Conservation (phyloP, 108 stramenopile genomes). For the Pseudonitzschia multiseries region DNA sequence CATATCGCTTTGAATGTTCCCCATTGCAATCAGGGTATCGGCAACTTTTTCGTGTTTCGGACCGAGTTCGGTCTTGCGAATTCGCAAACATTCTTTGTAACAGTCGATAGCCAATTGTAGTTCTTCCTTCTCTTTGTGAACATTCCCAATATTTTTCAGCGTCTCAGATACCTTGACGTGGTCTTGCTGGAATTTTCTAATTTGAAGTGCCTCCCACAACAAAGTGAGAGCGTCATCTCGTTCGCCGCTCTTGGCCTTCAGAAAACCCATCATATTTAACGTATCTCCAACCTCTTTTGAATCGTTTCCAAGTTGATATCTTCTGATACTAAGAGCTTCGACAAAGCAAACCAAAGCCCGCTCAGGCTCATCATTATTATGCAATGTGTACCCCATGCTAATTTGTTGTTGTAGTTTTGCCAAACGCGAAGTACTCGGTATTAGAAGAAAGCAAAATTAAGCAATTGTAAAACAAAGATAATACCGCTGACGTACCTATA, state of each 20-base stretch:
- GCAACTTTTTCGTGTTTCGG: conserved; percentile 62
- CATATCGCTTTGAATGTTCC: conserved; percentile 66
- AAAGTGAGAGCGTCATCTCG: conserved; percentile 56
- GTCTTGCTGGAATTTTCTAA: conserved; percentile 61
- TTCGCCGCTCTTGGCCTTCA: conserved; percentile 57
- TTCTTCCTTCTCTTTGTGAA: conserved; percentile 67
- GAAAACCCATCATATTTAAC: conserved; percentile 76
- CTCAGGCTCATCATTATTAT: conserved; percentile 53
- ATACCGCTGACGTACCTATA: conserved; percentile 23
- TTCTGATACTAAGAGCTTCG: conserved; percentile 61
- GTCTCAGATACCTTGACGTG: conserved; percentile 72
- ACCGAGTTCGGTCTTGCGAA: conserved; percentile 63
- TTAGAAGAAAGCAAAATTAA: neutral
- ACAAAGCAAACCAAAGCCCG: conserved; percentile 65
- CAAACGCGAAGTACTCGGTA: neutral
- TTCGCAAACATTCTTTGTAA: conserved; percentile 70
- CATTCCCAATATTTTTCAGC: conserved; percentile 76
- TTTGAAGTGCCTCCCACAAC: conserved; percentile 65
- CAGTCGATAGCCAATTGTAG: conserved; percentile 54
- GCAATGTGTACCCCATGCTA: conserved; percentile 73
- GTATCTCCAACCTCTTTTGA: conserved; percentile 71
- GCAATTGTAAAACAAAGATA: neutral
- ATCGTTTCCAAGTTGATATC: conserved; percentile 53
- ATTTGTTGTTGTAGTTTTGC: neutral
- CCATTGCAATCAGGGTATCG: conserved; percentile 66